Evolutionary conservation across 768 basidiomycete species (phyloP).

Genomic region (Omphalotus guepiniiformis): DNA sequence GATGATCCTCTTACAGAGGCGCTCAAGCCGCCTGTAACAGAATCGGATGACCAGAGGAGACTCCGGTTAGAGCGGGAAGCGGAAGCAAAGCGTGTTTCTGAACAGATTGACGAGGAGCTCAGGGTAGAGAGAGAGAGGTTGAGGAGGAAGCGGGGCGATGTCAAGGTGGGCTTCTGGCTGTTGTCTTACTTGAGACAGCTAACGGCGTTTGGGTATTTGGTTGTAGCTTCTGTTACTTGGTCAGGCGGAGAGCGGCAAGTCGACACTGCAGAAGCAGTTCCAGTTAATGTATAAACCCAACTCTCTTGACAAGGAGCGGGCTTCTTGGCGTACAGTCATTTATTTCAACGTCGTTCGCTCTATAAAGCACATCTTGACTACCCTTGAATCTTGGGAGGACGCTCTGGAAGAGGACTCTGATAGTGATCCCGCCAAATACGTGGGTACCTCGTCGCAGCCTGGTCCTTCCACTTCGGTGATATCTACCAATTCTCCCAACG

Average conservation of each 20-base stretch:
- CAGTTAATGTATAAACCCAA: constrained; percentile 78
- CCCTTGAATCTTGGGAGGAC: constrained; percentile 61
- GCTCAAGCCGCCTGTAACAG: constrained; percentile 58
- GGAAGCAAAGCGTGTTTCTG: constrained; percentile 72
- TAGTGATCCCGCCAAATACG: constrained; percentile 10
- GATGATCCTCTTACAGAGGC: constrained; percentile 74
- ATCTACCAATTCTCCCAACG: constrained; percentile 18
- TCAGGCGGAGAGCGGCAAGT: constrained; percentile 77
- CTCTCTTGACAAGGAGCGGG: constrained; percentile 63
- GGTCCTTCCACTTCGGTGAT: constrained; percentile 34
- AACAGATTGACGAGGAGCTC: constrained; percentile 79
- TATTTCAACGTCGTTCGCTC: constrained; percentile 76
- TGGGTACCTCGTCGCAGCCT: background rate
- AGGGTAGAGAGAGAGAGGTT: constrained; percentile 62
- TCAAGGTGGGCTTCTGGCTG: constrained; percentile 46
- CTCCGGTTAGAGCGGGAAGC: constrained; percentile 60
- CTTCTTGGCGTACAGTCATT: constrained; percentile 70
- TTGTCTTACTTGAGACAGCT: background rate
- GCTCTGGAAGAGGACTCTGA: constrained; percentile 45
- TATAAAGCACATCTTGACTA: constrained; percentile 62
- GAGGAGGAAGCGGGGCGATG: constrained; percentile 66
- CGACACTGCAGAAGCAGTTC: constrained; percentile 74
- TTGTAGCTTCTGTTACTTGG: constrained; percentile 66
- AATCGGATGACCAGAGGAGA: constrained; percentile 62
- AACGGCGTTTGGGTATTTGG: background rate